Evolutionary conservation across 2,329 filamentous ascomycete species (phyloP), one percentile per base, ranked within the genome.

Genomic region (Ascochyta lentis): DNA sequence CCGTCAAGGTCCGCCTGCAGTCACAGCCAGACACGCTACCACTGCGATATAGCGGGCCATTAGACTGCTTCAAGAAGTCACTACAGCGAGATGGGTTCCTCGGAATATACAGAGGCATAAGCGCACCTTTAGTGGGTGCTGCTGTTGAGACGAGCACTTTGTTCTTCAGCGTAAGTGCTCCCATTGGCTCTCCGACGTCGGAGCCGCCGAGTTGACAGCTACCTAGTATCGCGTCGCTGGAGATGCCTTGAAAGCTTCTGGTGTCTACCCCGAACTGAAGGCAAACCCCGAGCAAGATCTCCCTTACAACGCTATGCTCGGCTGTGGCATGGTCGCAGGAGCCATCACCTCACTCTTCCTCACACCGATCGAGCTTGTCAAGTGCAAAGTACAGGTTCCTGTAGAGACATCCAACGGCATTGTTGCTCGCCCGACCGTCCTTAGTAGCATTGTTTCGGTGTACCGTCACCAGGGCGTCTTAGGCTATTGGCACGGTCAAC

Each of bases 321-420:
- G 87, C 47, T 96, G 92, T 16, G 95, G 95, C 42, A 94, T 91
- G 44, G 89, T 91, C 54, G 89, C 93, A 1, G 95, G 95, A 31
- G 89, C 90, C 35, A 90, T 96, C 69, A 96, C 95, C 0, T 96
- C 92, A 0, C 83, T 97, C 43, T 86, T 96, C 29, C 85, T 99
- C 59, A 99, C 95, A 0, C 95, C 95, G 0, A 92, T 99, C 64
- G 95, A 99, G 78, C 85, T 99, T 48, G 90, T 99, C 73, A 99
- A 99, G 79, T 99, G 95, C 84, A 96, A 95, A 78, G 96, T 99
- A 79, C 95, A 99, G 76, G 93, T 94, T 0, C 91, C 84, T 15
- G 52, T 78, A 4, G 72, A 78, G 43, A 64, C 71, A 1, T 56
- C 70, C 6, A 73, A 78, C 1, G 71, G 75, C 72, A 23, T 70